Conservation (phyloP, 495 filamentous ascomycete species). For the Talaromyces nanjingensis region DNA sequence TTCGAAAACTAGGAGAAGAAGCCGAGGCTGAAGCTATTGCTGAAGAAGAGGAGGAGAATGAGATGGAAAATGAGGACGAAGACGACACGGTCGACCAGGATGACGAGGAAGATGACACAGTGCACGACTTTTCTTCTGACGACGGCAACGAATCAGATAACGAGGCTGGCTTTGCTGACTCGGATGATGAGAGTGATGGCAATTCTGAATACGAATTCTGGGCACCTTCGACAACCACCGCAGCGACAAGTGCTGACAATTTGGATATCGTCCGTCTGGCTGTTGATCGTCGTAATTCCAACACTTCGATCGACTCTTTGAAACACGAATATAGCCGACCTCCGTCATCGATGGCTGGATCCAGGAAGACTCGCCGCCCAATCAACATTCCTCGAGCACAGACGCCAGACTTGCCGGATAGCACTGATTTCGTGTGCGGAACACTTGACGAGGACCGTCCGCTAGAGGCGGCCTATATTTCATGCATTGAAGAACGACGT, state of each 20-base stretch:
- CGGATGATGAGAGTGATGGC: slow-evolving; percentile 74
- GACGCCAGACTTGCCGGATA: slow-evolving; percentile 85
- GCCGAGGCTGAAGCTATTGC: slow-evolving; percentile 79
- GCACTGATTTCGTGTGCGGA: slow-evolving; percentile 96
- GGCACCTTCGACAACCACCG: slow-evolving; percentile 56
- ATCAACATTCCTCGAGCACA: slow-evolving; percentile 57
- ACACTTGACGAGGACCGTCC: slow-evolving; percentile 93
- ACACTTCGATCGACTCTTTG: slow-evolving; percentile 59
- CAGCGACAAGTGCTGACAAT: slow-evolving; percentile 47
- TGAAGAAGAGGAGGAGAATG: slow-evolving; percentile 59
- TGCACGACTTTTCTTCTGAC: slow-evolving; percentile 55
- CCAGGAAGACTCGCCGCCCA: slow-evolving; percentile 22
- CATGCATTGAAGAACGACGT: slow-evolving; percentile 72
- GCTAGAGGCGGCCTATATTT: slow-evolving; percentile 87
- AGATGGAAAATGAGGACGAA: slow-evolving; percentile 49
- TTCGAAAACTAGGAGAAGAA: slow-evolving; percentile 82
- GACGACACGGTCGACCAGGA: slow-evolving; percentile 36
- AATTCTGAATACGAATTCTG: slow-evolving; percentile 71
- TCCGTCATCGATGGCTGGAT: slow-evolving; percentile 23
- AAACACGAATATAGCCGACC: slow-evolving; percentile 33
- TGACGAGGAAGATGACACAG: slow-evolving; percentile 45
- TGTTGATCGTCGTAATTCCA: slow-evolving; percentile 45
- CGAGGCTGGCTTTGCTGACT: slow-evolving; percentile 86
- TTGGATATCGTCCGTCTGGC: slow-evolving; percentile 40
- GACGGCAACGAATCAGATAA: slow-evolving; percentile 93